These are phyloP conservation scores for Meredithiella fracta DNA, from an alignment of 2,329 filamentous ascomycete species.

Conservation along the genomic window DNA sequence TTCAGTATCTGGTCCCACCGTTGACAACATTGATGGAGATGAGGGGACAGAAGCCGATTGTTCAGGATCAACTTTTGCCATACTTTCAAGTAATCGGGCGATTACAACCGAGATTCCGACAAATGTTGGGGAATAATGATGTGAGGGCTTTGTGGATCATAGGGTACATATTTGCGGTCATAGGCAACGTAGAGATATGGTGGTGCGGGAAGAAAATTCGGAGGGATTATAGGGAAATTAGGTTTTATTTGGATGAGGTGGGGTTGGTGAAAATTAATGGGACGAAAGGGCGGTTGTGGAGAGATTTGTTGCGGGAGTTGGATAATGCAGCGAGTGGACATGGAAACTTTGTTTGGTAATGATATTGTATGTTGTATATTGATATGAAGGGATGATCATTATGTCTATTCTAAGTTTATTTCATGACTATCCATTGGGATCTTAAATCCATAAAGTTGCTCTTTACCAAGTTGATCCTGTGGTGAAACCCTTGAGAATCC, in stretches of 20 bases:
- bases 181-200: conserved; percentile 17
- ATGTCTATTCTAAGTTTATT: no score
- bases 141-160: conserved; percentile 18
- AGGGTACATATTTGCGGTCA: conserved; percentile 18
- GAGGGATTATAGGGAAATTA: conserved; percentile 16
- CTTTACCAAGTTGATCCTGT: no score
- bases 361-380: no score
- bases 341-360: not conserved
- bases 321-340: conserved; percentile 10
- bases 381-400: no score
- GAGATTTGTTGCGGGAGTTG: conserved; percentile 16
- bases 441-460: no score
- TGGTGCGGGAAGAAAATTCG: conserved; percentile 16
- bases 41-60: conserved; percentile 4
- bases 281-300: conserved; percentile 16
- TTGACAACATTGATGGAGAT: conserved; percentile 12
- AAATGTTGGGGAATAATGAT: conserved; percentile 15
- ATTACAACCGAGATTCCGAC: conserved; percentile 16
- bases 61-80: conserved; percentile 14
- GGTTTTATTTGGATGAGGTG: conserved; percentile 14
- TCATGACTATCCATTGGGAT: no score
- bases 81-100: conserved; percentile 17
- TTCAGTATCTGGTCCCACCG: conserved; percentile 14
- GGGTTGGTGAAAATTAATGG: conserved; percentile 14
- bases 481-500: no score